Percentiles rank a stretch among this genome's conserved stretches.
Conservation (phyloP, 768 basidiomycete genomes). For the Lentinula lateritia region DNA sequence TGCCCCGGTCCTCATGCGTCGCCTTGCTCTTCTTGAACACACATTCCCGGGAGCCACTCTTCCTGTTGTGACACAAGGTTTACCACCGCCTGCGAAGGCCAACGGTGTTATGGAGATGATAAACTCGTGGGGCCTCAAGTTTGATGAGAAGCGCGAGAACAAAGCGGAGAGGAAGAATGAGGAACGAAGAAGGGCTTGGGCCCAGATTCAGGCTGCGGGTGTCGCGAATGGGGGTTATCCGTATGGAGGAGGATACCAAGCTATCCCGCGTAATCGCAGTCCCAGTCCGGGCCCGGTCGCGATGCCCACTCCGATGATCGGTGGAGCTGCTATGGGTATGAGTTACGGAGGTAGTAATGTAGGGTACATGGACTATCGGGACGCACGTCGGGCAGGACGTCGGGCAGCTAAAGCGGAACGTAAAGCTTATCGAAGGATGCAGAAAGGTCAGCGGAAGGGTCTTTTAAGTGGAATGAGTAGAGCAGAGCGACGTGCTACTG, state of each 20-base stretch:
- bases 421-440: neutral
- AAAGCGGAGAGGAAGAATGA: conserved; percentile 14
- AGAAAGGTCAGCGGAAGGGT: neutral
- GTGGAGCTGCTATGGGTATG: conserved; percentile 1
- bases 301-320: neutral
- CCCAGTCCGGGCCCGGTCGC: neutral
- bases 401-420: neutral
- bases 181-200: conserved; percentile 12
- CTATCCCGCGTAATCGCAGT: neutral
- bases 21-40: conserved; percentile 13
- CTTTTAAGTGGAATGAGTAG: neutral
- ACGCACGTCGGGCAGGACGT: neutral
- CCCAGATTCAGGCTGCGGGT: conserved; percentile 4
- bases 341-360: neutral
- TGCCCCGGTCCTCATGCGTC: conserved; percentile 7
- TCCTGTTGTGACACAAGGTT: conserved; percentile 11
- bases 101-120: conserved; percentile 18
- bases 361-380: neutral
- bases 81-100: conserved; percentile 17
- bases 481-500: conserved; percentile 10
- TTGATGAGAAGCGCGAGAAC: conserved; percentile 12
- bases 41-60: conserved; percentile 12
- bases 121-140: conserved; percentile 15
- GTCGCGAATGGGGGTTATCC: neutral
- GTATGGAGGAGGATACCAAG: neutral